phyloP scores from a whole-genome alignment of 352 stramenopile genomes.

The Stephanocyclus meneghinianus region DNA sequence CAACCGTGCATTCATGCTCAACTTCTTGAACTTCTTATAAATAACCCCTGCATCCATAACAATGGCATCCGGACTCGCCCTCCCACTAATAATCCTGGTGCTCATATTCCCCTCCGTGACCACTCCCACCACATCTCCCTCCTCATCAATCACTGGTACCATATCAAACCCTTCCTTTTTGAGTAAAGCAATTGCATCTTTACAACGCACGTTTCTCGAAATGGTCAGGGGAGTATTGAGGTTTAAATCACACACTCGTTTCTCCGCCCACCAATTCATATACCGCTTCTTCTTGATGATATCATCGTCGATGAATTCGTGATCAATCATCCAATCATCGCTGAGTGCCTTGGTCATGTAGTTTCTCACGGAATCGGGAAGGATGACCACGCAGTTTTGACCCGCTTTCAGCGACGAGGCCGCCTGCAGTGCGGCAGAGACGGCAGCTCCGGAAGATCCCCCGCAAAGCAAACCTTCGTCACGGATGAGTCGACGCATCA shows the following conservation, averaged over 20 bases:
- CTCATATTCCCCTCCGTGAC: conserved; percentile 95
- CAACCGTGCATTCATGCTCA: conserved; percentile 88
- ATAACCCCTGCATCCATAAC: conserved; percentile 88
- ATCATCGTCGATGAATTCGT: conserved; percentile 80
- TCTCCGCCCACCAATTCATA: conserved; percentile 92
- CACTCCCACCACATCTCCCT: conserved; percentile 87
- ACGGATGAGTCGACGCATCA: conserved; percentile 91
- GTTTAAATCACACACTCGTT: conserved; percentile 80
- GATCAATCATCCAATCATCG: conserved; percentile 91
- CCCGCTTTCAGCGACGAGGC: conserved; percentile 86
- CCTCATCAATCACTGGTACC: conserved; percentile 82
- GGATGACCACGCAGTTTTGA: conserved; percentile 91
- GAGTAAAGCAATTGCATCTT: conserved; percentile 92
- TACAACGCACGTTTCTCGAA: conserved; percentile 87
- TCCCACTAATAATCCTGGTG: conserved; percentile 87
- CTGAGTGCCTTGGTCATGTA: conserved; percentile 98
- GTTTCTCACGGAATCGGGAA: conserved; percentile 94
- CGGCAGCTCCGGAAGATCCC: conserved; percentile 90
- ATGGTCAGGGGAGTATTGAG: conserved; percentile 89
- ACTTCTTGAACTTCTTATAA: conserved; percentile 95
- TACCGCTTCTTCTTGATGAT: conserved; percentile 82
- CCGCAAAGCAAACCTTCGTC: conserved; percentile 94
- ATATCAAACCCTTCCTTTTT: conserved; percentile 91
- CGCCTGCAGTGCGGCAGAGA: conserved; percentile 86
- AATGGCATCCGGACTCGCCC: conserved; percentile 86